A percentile compares a stretch with the other conserved stretches of the same genome.
Evolutionary conservation across 495 filamentous ascomycete species (phyloP).

Genomic region (Daldinia grandis): DNA sequence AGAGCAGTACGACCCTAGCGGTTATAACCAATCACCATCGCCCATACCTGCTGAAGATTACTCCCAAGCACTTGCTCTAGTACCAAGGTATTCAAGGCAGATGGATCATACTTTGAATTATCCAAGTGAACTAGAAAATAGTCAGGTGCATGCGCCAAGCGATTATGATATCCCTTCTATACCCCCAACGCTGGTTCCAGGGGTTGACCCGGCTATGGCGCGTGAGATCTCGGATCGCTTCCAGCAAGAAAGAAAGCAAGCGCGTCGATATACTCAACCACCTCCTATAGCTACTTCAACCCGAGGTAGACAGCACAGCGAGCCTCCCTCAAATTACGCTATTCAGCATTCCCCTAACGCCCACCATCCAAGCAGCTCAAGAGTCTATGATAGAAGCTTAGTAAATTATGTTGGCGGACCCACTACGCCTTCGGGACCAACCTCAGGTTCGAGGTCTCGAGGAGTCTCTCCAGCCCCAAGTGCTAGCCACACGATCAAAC

Average conservation of each 20-base stretch:
- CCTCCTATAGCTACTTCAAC: constrained; percentile 46
- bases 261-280: constrained; percentile 53
- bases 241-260: constrained; percentile 56
- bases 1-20: constrained; percentile 35
- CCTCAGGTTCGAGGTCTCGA: constrained; percentile 50
- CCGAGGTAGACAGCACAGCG: constrained; percentile 53
- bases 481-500: constrained; percentile 61
- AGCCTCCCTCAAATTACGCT: constrained; percentile 46
- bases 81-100: constrained; percentile 40
- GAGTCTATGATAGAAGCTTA: constrained; percentile 45
- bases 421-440: constrained; percentile 45
- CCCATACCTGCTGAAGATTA: constrained; percentile 38
- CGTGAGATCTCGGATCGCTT: constrained; percentile 65
- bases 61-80: constrained; percentile 43
- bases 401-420: constrained; percentile 54
- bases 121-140: constrained; percentile 49
- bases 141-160: constrained; percentile 34
- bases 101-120: constrained; percentile 37
- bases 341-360: constrained; percentile 52
- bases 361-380: constrained; percentile 47
- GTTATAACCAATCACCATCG: constrained; percentile 34
- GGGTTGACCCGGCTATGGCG: constrained; percentile 67
- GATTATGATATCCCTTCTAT: constrained; percentile 58
- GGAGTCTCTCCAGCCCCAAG: constrained; percentile 68
- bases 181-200: constrained; percentile 74